Conservation (phyloP, 202 grass and related monocot genomes). For the Schoenoplectus tabernaemontani region DNA sequence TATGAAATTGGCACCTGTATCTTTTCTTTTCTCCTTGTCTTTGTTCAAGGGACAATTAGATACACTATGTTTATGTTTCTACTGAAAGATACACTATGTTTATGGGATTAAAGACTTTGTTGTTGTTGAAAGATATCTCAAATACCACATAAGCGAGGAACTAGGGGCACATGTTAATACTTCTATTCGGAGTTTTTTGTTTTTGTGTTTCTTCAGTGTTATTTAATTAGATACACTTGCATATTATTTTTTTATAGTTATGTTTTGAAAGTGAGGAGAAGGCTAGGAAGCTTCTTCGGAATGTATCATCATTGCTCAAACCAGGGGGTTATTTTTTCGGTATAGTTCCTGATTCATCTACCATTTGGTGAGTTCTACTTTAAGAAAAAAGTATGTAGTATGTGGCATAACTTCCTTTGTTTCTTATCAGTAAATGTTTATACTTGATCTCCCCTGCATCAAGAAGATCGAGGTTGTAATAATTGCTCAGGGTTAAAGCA, state of each 20-base stretch:
- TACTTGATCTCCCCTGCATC: background rate
- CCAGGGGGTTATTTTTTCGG: constrained; percentile 79
- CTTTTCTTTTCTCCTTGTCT: background rate
- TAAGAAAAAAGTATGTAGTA: background rate
- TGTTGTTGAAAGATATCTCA: too few species aligned
- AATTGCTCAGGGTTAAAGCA: background rate
- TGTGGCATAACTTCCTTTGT: background rate
- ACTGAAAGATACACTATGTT: too few species aligned
- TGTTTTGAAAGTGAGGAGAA: constrained; percentile 68
- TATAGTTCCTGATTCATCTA: constrained; percentile 84
- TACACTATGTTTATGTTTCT: too few species aligned
- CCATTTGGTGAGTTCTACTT: constrained; percentile 46
- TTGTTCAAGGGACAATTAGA: too few species aligned
- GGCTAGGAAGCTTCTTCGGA: constrained; percentile 57
- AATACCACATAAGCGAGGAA: too few species aligned
- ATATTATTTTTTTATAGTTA: constrained; percentile 28
- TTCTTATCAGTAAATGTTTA: background rate
- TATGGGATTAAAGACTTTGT: too few species aligned
- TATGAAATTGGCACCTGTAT: too few species aligned
- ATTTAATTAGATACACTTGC: background rate
- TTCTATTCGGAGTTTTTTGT: background rate
- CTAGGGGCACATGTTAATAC: background rate
- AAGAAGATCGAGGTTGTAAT: background rate
- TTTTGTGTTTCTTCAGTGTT: background rate
- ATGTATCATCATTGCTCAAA: constrained; percentile 70